phyloP scores from a whole-genome alignment of 306 rosid genomes.

The Prunus fruticosa region DNA sequence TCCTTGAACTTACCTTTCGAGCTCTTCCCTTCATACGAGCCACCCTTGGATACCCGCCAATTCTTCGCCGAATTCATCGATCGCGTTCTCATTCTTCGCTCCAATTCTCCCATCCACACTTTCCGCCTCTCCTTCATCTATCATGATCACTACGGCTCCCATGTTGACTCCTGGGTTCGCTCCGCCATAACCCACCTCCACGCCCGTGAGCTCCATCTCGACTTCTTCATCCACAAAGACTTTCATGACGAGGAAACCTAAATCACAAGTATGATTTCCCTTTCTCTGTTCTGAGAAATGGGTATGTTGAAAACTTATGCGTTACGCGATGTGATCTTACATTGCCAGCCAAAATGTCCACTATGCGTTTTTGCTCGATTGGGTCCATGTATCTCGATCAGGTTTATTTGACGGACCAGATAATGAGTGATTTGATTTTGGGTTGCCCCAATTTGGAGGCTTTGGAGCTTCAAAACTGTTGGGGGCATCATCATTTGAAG shows the following conservation, averaged over 20 bases:
- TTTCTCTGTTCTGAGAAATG: not conserved
- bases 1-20: not conserved
- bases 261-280: slow-evolving; percentile 4
- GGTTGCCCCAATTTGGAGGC: slow-evolving; percentile 3
- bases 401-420: slow-evolving; percentile 1
- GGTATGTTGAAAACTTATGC: not conserved
- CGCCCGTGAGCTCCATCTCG: not conserved
- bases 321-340: not conserved
- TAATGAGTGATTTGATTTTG: not conserved
- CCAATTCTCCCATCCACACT: not conserved
- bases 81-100: not conserved
- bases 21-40: not conserved
- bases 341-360: not conserved
- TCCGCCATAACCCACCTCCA: not conserved
- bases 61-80: not conserved
- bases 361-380: not conserved
- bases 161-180: not conserved
- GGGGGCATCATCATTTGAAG: slow-evolving; percentile 5
- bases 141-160: not conserved
- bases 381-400: not conserved
- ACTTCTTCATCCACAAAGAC: not conserved
- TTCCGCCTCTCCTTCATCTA: slow-evolving; percentile 10
- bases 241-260: not conserved
- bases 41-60: not conserved
- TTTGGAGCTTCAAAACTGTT: not conserved